Base-by-base conservation (phyloP, 306 rosid genomes). In the Lathyrus oleraceus region DNA sequence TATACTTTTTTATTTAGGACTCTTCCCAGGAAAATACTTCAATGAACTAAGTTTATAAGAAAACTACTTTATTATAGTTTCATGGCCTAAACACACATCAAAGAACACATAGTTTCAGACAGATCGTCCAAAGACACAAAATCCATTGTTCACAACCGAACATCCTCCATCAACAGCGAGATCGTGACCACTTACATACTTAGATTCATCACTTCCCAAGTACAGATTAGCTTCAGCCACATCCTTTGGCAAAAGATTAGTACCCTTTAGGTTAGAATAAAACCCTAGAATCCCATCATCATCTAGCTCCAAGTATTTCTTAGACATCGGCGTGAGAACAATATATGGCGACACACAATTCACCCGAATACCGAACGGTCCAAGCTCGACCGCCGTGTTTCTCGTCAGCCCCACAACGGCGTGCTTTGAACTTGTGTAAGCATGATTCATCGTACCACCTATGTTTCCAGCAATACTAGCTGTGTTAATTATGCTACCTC, bases 171-270 rank as follows among this genome's bases (percentile, higher is more conserved):
- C 91, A 0, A 88, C 40, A 4, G 82, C 1, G 0, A 86, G 75
- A 56, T 88, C 69, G 15, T 70, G 85, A 0, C 91, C 89, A 65
- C 83, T 80, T 12, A 86, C 81, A 25, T 56, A 84, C 61, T 69
- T 82, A 0, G 91, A 82, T 8, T 82, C 87, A 28, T 86, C 86
- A 40, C 85, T 63, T 2, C 38, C 91, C 27, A 88, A 32, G 30
- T 76, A 88, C 6, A 84, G 61, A 16, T 44, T 91, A 57, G 86
- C 83, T 38, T 82, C 78, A 16, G 87, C 95, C 19, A 86, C 68
- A 61, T 88, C 89, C 0, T 73, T 74, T 0, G 75, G 30, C 65
- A 11, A 15, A 10, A 82, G 43, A 42, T 40, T 20, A 51, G 0
- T 10, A 0, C 85, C 94, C 61, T 75, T 79, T 0, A 85, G 74